Evolutionary conservation across 495 filamentous ascomycete species (phyloP), one percentile per base, ranked within the genome.

Genomic region (Xylaria grammica): DNA sequence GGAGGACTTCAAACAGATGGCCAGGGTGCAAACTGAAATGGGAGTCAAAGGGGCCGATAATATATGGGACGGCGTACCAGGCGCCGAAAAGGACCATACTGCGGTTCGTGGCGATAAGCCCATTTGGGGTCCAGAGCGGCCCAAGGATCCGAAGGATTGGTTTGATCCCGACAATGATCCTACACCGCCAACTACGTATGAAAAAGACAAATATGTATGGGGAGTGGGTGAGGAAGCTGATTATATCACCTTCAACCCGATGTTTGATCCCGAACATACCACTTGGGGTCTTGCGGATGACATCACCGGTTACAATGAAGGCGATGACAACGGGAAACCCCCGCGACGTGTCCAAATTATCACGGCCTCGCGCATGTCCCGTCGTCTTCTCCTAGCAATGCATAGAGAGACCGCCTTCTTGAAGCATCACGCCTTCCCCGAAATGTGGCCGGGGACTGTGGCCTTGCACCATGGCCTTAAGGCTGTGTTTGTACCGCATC

Each of bases 381-480:
- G 89, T 60, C 87, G 90, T 40, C 85, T 99, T 2, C 85, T 99
- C 32, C 73, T 82, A 48, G 89, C 88, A 24, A 99, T 99, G 95
- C 95, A 99, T 79, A 83, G 85, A 59, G 94, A 97, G 72, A 96
- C 91, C 24, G 85, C 85, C 2, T 83, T 91, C 68, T 82, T 89
- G 57, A 91, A 90, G 55, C 94, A 94, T 77, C 90, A 89, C 66
- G 94, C 95, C 78, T 98, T 97, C 79, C 90, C 91, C 0, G 95
- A 99, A 75, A 97, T 97, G 93, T 97, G 91, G 91, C 90, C 94
- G 0, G 90, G 90, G 19, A 91, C 90, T 0, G 84, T 87, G 4
- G 91, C 94, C 8, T 82, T 99, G 3, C 96, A 98, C 57, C 95
- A 98, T 72, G 95, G 95, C 11, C 87, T 92, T 81, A 99, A 99